phyloP scores from a whole-genome alignment of 169 alveolate genomes.

The Eimeria mitis region DNA sequence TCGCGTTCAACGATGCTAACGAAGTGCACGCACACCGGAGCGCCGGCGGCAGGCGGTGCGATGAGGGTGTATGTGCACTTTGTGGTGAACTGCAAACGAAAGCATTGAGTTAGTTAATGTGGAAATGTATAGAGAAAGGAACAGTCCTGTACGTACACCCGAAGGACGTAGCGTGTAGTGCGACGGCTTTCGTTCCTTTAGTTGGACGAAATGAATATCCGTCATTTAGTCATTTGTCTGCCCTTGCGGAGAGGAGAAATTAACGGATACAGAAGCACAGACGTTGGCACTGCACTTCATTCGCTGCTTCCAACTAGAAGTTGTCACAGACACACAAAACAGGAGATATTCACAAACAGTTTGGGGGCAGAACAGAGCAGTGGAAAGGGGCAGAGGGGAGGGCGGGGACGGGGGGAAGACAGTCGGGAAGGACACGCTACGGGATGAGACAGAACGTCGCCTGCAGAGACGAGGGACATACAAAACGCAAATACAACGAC shows the following conservation, averaged over 20 bases:
- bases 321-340: too few relatives aligned
- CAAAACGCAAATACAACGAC: background rate
- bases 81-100: background rate
- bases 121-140: background rate
- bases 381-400: background rate
- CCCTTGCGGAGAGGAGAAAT: background rate
- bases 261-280: background rate
- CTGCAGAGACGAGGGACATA: background rate
- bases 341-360: too few relatives aligned
- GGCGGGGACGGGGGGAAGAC: background rate
- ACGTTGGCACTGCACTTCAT: background rate
- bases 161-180: background rate
- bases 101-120: background rate
- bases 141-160: background rate
- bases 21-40: background rate
- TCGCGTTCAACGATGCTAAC: background rate
- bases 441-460: background rate
- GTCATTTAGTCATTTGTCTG: background rate
- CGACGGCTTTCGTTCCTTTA: background rate
- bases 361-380: background rate
- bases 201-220: background rate
- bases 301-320: background rate
- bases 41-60: background rate
- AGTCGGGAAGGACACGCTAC: background rate
- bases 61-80: background rate